phyloP scores from a whole-genome alignment of 805 yeast genomes.

The Candida parachauliodes region DNA sequence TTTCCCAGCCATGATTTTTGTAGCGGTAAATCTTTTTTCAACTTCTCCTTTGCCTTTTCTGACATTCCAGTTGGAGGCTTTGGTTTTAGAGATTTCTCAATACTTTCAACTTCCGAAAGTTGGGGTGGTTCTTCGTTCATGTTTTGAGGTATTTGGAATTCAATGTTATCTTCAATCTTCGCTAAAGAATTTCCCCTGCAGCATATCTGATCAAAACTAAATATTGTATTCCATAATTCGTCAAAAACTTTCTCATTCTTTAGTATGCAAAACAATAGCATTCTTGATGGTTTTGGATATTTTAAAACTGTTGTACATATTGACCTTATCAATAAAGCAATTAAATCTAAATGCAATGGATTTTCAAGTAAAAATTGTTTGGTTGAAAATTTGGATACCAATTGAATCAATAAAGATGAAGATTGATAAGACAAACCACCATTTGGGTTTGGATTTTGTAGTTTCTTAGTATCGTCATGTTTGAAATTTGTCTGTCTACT shows the following conservation, averaged over 20 bases:
- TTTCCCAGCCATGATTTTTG: constrained; percentile 56
- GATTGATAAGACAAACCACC: constrained; percentile 53
- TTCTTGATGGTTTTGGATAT: constrained; percentile 48
- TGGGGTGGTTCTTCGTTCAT: neutral
- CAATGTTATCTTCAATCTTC: constrained; percentile 12
- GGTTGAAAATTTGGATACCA: constrained; percentile 37
- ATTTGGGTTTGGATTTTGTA: constrained; percentile 29
- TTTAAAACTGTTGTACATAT: constrained; percentile 51
- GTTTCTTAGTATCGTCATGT: constrained; percentile 18
- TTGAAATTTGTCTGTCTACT: constrained; percentile 20
- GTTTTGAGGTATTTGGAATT: constrained; percentile 1
- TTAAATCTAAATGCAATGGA: constrained; percentile 47
- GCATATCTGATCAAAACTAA: constrained; percentile 21
- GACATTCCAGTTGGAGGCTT: constrained; percentile 62
- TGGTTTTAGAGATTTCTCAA: constrained; percentile 44
- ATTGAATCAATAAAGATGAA: constrained; percentile 42
- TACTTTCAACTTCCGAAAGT: constrained; percentile 16
- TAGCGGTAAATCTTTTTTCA: constrained; percentile 48
- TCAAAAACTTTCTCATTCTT: constrained; percentile 39
- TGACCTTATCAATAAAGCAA: constrained; percentile 58
- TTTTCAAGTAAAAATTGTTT: constrained; percentile 32
- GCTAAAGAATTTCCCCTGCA: constrained; percentile 19
- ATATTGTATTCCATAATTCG: constrained; percentile 31
- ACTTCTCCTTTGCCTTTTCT: constrained; percentile 48
- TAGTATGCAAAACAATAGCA: constrained; percentile 48